Base-by-base conservation (phyloP, 2,329 filamentous ascomycete species). In the Plectosphaerella cucumerina region DNA sequence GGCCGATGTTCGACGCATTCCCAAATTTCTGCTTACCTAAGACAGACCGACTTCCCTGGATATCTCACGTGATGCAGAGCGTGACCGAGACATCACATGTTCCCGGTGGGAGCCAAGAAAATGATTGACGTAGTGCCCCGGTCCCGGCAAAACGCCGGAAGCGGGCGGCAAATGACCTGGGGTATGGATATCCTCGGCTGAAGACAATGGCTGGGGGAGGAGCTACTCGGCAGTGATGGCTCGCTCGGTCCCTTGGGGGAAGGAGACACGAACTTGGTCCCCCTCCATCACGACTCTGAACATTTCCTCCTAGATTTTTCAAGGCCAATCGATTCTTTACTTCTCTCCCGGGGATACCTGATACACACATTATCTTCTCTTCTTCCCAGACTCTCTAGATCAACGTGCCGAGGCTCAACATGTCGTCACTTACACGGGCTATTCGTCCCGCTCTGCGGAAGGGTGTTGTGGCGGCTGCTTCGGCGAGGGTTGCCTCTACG, bases 361-460 rank as follows among this genome's bases (percentile, higher is more conserved):
- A 37, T 2, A 37, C 6, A 37, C 9, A 10, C 3, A 37, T 17
- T 37, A 12, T 33, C 50, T 51, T 51, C 33, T 57, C 48, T 43
- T 50, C 44, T 49, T 37, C 20, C 9, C 20, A 42, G 9, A 31
- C 22, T 44, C 20, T 48, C 37, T 6, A 21, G 33, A 9, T 10
- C 35, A 31, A 15, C 35, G 6, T 44, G 31, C 53, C 47, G 26
- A 66, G 64, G 61, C 67, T 67, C 34, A 53, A 50, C 44, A 77
- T 77, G 69, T 78, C 75, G 51, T 77, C 76, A 22, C 66, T 82
- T 51, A 69, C 74, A 50, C 70, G 78, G 65, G 71, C 71, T 22
- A 58, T 82, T 56, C 73, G 78, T 57, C 80, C 79, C 53, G 76
- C 72, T 31, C 60, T 82, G 54, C 73, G 73, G 56, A 71, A 70